A percentile compares a stretch with the other conserved stretches of the same genome.
phyloP scores from a whole-genome alignment of 2,329 filamentous ascomycete species.

The Alternaria burnsii region DNA sequence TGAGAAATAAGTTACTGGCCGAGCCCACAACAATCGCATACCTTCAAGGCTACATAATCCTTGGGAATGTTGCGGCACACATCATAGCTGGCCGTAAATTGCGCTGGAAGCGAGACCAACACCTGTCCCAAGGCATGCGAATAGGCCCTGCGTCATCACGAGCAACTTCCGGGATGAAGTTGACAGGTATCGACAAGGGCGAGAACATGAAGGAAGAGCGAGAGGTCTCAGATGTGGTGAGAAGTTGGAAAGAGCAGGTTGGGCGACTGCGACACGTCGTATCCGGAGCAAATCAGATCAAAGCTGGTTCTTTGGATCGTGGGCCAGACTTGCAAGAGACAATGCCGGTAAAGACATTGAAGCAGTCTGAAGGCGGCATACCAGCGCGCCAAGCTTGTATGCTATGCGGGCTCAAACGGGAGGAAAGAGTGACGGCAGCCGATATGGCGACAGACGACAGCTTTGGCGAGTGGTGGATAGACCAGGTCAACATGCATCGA shows the following conservation, averaged over 20 bases:
- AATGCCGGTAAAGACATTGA: constrained; percentile 73
- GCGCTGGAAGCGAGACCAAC: constrained; percentile 89
- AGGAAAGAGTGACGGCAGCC: constrained; percentile 80
- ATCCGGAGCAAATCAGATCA: constrained; percentile 67
- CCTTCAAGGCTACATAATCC: constrained; percentile 68
- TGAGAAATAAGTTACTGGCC: constrained; percentile 70
- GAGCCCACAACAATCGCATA: constrained; percentile 70
- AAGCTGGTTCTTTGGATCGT: constrained; percentile 48
- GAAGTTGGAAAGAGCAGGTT: constrained; percentile 77
- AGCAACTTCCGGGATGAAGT: constrained; percentile 83
- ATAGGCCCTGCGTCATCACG: constrained; percentile 77
- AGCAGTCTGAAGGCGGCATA: constrained; percentile 69
- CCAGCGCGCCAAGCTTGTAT: constrained; percentile 79
- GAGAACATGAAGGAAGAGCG: constrained; percentile 85
- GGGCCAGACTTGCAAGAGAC: constrained; percentile 76
- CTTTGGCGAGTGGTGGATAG: constrained; percentile 96
- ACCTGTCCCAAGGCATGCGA: constrained; percentile 85
- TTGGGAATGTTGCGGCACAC: constrained; percentile 75
- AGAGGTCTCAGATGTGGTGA: constrained; percentile 79
- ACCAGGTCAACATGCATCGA: constrained; percentile 73
- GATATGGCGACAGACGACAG: constrained; percentile 84
- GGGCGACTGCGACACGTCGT: constrained; percentile 78
- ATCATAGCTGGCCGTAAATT: constrained; percentile 84
- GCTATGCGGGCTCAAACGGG: constrained; percentile 85
- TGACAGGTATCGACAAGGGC: constrained; percentile 82